Conservation (phyloP, 2,329 filamentous ascomycete genomes). For the Leptographium flavum region DNA sequence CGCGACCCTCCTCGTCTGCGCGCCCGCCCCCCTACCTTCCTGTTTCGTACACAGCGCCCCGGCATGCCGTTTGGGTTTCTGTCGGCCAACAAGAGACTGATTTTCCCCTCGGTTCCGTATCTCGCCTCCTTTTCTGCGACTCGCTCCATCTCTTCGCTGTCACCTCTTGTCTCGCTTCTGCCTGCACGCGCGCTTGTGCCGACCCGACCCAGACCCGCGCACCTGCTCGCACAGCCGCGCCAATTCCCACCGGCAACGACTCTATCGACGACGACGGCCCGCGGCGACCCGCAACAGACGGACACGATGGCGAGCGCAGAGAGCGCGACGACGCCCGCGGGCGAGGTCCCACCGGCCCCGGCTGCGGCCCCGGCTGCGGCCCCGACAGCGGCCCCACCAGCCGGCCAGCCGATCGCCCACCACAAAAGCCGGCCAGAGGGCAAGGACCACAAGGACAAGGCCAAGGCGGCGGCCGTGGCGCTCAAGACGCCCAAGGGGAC, state of each 20-base stretch:
- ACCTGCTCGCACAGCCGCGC: no score
- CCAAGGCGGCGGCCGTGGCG: slow-evolving; percentile 17
- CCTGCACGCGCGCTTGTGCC: no score
- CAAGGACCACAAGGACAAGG: slow-evolving; percentile 5
- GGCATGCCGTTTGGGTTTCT: slow-evolving; percentile 6
- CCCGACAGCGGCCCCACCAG: neutral
- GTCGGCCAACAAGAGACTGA: slow-evolving; percentile 2
- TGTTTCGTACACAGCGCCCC: neutral
- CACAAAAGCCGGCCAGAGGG: neutral
- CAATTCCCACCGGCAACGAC: no score
- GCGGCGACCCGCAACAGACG: no score
- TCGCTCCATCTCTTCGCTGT: no score
- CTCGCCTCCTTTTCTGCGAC: neutral
- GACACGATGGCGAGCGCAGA: no score
- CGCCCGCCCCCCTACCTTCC: neutral
- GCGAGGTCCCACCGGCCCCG: neutral
- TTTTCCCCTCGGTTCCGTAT: neutral
- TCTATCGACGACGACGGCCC: no score
- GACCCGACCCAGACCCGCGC: no score
- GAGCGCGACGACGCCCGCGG: neutral
- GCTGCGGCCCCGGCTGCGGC: neutral
- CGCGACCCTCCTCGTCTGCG: no score
- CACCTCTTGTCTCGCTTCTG: no score
- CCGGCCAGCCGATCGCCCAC: neutral
- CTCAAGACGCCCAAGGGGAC: slow-evolving; percentile 72